Base-by-base conservation (phyloP, 2,329 filamentous ascomycete genomes). In the Clonostachys solani region DNA sequence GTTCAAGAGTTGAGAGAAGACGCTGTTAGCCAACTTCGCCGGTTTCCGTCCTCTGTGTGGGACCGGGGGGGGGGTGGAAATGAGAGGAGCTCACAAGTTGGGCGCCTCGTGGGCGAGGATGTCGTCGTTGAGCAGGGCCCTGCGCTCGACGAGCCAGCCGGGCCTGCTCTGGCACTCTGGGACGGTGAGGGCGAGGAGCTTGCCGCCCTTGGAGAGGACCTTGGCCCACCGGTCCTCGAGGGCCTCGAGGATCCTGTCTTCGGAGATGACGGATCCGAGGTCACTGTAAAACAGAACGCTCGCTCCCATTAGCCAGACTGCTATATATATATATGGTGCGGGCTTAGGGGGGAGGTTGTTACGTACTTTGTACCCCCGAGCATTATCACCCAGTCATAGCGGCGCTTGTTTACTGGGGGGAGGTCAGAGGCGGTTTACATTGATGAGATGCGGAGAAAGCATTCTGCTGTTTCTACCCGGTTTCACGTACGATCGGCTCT, bases 121-220 rank as follows among this genome's bases (percentile, higher is more conserved):
- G 34, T 66, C 57, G 3, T 60, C 51, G 55, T 86, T 86, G 45
- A 86, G 60, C 18, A 62, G 56, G 19, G 70, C 60, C 6, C 79
- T 67, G 35, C 56, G 60, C 29, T 53, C 50, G 16, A 62, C 60
- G 17, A 73, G 47, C 18, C 53, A 53, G n/a, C 57, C 52, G 7
- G 51, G 51, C 18, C 54, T 56, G 19, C 54, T 46, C 7, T 62
- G 58, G 23, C 71, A 72, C 53, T 85, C 82, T 1, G 80, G 81
- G 3, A 87, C 70, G 0, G 83, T 87, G 43, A 87, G 67, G 5
- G 81, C 81, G 4, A 87, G 73, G 9, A 87, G 75, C 49, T 80
- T 80, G 54, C 69, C 69, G 12, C 73, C 72, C 29, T 69, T 67
- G 1, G 60, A 56, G 2, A 84, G 66, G 2, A 77, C 69, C 3